Conservation (phyloP, 2,329 filamentous ascomycete species). For the Dendrostoma leiphaemia region DNA sequence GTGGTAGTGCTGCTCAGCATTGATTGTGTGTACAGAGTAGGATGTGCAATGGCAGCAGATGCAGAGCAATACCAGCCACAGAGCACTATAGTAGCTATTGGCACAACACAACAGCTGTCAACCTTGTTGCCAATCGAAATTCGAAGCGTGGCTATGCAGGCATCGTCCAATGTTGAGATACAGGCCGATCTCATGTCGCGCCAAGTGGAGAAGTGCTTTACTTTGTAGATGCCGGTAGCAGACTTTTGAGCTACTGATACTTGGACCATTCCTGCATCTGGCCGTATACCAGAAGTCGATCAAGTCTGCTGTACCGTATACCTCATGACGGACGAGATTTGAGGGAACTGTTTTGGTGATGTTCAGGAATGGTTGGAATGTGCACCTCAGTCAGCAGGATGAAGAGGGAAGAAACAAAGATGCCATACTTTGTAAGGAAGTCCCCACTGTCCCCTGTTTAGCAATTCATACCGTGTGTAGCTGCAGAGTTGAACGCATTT, state of each 20-base stretch:
- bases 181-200: neutral
- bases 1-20: too few relatives aligned
- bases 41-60: too few relatives aligned
- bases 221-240: neutral
- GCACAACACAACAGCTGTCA: neutral
- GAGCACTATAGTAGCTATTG: too few relatives aligned
- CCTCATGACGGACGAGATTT: neutral
- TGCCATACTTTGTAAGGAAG: too few relatives aligned
- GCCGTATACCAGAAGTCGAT: neutral
- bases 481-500: too few relatives aligned
- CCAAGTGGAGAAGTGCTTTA: neutral
- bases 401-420: neutral
- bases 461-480: too few relatives aligned
- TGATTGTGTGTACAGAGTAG: too few relatives aligned
- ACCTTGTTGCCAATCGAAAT: neutral
- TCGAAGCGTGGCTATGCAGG: neutral
- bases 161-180: neutral
- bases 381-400: neutral
- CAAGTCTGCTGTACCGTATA: neutral
- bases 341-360: too few relatives aligned
- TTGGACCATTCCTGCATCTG: slow-evolving; percentile 2
- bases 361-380: too few relatives aligned
- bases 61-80: neutral
- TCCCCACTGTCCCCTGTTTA: too few relatives aligned
- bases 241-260: neutral